Conservation (phyloP, 768 basidiomycete species). For the Udeniomyces megalosporus region DNA sequence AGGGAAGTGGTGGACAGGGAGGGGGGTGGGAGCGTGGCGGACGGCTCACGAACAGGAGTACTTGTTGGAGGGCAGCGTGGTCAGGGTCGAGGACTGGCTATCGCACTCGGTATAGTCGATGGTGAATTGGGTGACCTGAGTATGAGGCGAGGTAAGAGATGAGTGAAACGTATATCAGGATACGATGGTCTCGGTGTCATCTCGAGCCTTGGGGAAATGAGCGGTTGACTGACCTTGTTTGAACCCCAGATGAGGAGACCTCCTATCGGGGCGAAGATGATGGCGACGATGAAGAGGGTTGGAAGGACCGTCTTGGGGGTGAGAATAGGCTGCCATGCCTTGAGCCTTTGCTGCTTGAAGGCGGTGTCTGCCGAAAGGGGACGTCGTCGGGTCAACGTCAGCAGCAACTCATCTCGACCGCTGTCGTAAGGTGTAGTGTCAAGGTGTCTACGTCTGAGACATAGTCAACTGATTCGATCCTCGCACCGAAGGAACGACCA, state of each 20-base stretch:
- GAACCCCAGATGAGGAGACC: constrained; percentile 87
- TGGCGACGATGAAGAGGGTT: constrained; percentile 82
- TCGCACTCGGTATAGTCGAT: constrained; percentile 93
- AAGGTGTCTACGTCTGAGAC: background rate
- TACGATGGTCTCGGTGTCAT: background rate
- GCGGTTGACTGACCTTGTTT: constrained; percentile 32
- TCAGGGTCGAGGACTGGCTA: constrained; percentile 39
- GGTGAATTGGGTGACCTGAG: constrained; percentile 74
- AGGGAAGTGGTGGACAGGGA: constrained; percentile 46
- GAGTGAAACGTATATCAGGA: background rate
- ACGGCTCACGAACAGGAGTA: constrained; percentile 27
- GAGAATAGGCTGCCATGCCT: constrained; percentile 99
- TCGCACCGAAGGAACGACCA: background rate
- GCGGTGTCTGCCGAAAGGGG: constrained; percentile 59
- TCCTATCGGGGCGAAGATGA: constrained; percentile 91
- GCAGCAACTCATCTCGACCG: background rate
- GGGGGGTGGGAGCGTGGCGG: constrained; percentile 19
- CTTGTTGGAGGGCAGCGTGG: constrained; percentile 37
- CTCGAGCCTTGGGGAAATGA: background rate
- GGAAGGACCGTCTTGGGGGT: constrained; percentile 96
- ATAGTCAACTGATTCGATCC: background rate
- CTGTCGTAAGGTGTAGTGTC: background rate
- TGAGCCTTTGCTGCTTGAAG: constrained; percentile 97
- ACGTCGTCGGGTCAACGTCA: too few relatives aligned
- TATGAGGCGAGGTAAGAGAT: constrained; percentile 24